Base-by-base conservation (phyloP, 805 yeast species). In the Limtongia smithiae region DNA sequence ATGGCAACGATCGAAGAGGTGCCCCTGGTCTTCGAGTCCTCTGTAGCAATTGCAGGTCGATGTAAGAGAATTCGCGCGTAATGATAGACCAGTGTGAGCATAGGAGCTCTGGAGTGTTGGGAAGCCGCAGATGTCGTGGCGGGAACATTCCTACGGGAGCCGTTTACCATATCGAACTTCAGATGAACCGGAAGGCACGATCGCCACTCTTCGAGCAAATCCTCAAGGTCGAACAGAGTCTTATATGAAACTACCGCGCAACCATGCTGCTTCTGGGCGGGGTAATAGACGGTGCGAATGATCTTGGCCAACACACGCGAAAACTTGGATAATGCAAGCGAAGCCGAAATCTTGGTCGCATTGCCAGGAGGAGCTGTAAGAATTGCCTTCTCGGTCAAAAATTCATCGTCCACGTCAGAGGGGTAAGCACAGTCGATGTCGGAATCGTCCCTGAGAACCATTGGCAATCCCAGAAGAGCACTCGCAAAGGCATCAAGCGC, bases 371-470 rank as follows among this genome's bases (percentile, higher is more conserved):
- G 58, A n/a, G 59, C 35, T 20, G 49, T 35, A 7, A 47, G 57
- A 38, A 31, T 46, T 25, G 49, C 37, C 36, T 22, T 37, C 32
- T 24, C 61, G 25, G 46, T 44, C 30, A 62, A 42, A 21, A 41
- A 55, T 31, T 65, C 67, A 28, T 62, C 65, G 21, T 62, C 68
- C 34, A 58, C 53, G 24, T 55, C 58, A 1, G 57, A 21, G 4
- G 96, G 96, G 60, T 85, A 68, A 0, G 91, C 90, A 71, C 95
- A 87, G 64, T 87, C 94, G 43, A 88, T 80, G 64, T 86, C 94
- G 28, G 28, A 7, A 60, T 78, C 79, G 62, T 86, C 95, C 60
- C 83, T 83, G 24, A 88, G 67, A 41, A 87, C 68, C 55, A 94
- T 71, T 3, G 96, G 96, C 33, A 86, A 85, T 39, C 96, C 96